phyloP scores from a whole-genome alignment of 1,139 yeast genomes.

The Zygosaccharomyces pseudobailii region DNA sequence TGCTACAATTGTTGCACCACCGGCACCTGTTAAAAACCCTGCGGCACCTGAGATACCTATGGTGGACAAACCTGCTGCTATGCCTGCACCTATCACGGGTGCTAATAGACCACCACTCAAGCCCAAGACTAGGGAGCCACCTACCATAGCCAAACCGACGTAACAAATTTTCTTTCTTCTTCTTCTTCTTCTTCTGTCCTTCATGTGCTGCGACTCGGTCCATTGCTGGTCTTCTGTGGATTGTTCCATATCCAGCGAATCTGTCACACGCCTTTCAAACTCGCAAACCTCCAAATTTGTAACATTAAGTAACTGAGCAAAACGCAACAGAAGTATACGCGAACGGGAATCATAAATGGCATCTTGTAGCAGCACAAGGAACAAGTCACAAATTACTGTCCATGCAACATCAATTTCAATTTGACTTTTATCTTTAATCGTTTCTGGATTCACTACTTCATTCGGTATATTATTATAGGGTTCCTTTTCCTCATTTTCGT shows the following conservation, averaged over 20 bases:
- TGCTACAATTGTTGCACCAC: constrained; percentile 93
- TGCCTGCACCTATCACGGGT: constrained; percentile 97
- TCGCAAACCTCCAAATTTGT: constrained; percentile 68
- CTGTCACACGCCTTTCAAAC: constrained; percentile 87
- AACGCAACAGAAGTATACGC: constrained; percentile 62
- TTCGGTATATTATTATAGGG: constrained; percentile 1
- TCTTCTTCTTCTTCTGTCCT: constrained; percentile 61
- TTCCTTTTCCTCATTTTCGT: not conserved
- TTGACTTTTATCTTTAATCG: constrained; percentile 35
- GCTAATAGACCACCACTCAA: constrained; percentile 93
- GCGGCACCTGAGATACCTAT: constrained; percentile 90
- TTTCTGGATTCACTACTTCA: constrained; percentile 35
- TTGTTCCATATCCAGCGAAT: constrained; percentile 82
- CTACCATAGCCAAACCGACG: constrained; percentile 94
- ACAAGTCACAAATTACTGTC: constrained; percentile 90
- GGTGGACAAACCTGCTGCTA: constrained; percentile 95
- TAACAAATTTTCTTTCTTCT: constrained; percentile 69
- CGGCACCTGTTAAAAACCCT: constrained; percentile 92
- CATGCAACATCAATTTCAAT: constrained; percentile 77
- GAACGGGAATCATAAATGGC: constrained; percentile 89
- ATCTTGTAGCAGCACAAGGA: constrained; percentile 72
- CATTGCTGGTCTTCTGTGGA: constrained; percentile 65
- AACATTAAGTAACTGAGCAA: constrained; percentile 60
- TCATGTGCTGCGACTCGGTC: constrained; percentile 68
- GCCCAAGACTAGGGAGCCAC: constrained; percentile 93